Conservation (phyloP, 495 filamentous ascomycete species). For the Pseudoneurospora amorphoporcata region DNA sequence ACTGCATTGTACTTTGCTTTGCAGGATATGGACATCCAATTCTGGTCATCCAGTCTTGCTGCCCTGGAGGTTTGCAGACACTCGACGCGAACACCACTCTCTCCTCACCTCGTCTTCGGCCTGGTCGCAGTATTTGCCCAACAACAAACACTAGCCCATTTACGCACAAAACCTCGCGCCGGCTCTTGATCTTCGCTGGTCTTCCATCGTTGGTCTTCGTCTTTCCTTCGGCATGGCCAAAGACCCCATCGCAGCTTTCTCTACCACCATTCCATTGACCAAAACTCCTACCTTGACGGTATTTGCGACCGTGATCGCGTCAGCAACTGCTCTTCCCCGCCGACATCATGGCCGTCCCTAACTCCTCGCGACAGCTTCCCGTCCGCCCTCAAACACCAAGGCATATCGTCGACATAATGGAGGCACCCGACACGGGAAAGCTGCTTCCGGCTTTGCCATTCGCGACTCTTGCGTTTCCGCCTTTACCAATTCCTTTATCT, state of each 20-base stretch:
- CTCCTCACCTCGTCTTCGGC: not conserved
- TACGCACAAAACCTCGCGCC: not conserved
- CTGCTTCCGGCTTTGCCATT: not conserved
- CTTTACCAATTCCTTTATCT: constrained; percentile 5
- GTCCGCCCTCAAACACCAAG: not conserved
- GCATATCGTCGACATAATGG: not conserved
- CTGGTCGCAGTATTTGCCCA: not conserved
- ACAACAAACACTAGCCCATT: not conserved
- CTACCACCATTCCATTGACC: not conserved
- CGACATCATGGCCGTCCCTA: not conserved
- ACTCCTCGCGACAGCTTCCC: not conserved
- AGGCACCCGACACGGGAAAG: not conserved
- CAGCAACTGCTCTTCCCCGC: not conserved
- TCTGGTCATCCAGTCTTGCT: not conserved
- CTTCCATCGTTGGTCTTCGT: not conserved
- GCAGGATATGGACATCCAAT: not conserved
- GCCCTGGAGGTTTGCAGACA: not conserved
- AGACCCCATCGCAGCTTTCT: not conserved
- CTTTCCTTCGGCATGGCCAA: not conserved
- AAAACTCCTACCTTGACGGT: not conserved
- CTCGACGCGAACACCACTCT: not conserved
- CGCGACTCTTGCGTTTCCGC: not conserved
- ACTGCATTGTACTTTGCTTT: not conserved
- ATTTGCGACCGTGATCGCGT: not conserved
- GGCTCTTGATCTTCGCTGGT: not conserved